Evolutionary conservation across 225 moss, liverwort and hornwort genomes (phyloP), one percentile per base, ranked within the genome.

Genomic region (Anthoceros angustus): DNA sequence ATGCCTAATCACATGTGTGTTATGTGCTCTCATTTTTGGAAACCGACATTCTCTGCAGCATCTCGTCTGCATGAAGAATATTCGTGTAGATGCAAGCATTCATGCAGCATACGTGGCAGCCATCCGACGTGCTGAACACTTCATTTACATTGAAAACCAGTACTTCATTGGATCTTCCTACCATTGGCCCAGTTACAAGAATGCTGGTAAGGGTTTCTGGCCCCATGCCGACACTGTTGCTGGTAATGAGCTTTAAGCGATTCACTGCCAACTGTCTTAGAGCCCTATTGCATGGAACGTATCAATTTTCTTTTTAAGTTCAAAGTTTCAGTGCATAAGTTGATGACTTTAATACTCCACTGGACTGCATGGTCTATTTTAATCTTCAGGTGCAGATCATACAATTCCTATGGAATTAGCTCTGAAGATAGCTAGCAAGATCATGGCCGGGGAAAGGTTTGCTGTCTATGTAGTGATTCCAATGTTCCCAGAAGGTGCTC

Each of bases 151-250:
- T 18, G 86, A 94, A 70, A 94, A 94, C 74, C 93, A 94, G 70
- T 94, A 94, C 64, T 94, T 94, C 67, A 76, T 94, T 15, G 93
- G 93, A 2, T 90, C 90, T 71, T 85, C 90, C 1, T 90, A 86
- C 55, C 55, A 55, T 23, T 55, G 55, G 55, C 55, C 55, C 2
- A 55, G 23, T 9, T 55, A 55, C 55, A 55, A 55, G n/a, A 55
- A 55, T n/a, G 55, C 55, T 55, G 55, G 55, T 55, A 23, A 20
- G 55, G 32, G 32, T 32, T 32, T 32, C 32, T 32, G 32, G 32
- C 32, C 32, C 32, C 32, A 32, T 32, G 32, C 32, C 32, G 4
- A 32, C 32, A 1, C 32, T 1, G 4, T 1, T 1, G 32, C 32
- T 32, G 32, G 32, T 32, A 1, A 32, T 32, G 32, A 32, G 32